Conservation (phyloP, 768 basidiomycete species). For the Leucogyrophana mollusca region DNA sequence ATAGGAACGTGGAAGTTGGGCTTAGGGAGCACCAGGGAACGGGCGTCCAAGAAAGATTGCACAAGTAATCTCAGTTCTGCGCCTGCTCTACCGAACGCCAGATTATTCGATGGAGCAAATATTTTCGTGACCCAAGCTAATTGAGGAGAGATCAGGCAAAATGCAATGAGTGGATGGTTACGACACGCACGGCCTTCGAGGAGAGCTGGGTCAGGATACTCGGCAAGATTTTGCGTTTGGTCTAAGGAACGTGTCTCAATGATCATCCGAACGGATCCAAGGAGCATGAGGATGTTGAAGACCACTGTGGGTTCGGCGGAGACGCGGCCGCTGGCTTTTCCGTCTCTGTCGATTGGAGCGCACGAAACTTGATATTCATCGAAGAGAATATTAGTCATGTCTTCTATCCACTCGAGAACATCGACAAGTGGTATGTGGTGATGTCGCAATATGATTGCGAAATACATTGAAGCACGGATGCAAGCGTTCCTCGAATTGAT, state of each 20-base stretch:
- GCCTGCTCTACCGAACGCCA: conserved; percentile 40
- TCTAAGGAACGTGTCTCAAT: conserved; percentile 40
- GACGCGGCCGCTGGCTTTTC: no score
- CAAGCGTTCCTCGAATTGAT: conserved; percentile 62
- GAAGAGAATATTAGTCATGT: conserved; percentile 54
- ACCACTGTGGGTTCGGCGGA: conserved; percentile 25
- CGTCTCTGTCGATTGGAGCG: conserved; percentile 16
- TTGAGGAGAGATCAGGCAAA: conserved; percentile 5
- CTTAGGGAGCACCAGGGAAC: conserved; percentile 45
- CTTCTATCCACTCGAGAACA: conserved; percentile 62
- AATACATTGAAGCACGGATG: conserved; percentile 72
- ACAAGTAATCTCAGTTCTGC: conserved; percentile 57
- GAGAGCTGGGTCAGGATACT: conserved; percentile 65
- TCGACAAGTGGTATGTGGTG: conserved; percentile 48
- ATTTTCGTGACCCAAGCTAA: conserved; percentile 62
- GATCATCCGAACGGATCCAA: conserved; percentile 57
- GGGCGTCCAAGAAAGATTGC: conserved; percentile 58
- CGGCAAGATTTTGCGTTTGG: conserved; percentile 26
- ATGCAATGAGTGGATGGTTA: conserved; percentile 1
- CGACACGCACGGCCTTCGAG: conserved; percentile 50
- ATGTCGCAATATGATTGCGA: conserved; percentile 60
- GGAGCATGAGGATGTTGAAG: conserved; percentile 47
- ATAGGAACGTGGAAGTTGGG: conserved; percentile 13
- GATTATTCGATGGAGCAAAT: conserved; percentile 43
- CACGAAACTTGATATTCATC: conserved; percentile 47